A percentile compares a stretch with the other conserved stretches of the same genome.
These are phyloP conservation scores for Fusarium cyanostomum DNA, from an alignment of 2,329 filamentous ascomycete genomes.

Conservation along the genomic window DNA sequence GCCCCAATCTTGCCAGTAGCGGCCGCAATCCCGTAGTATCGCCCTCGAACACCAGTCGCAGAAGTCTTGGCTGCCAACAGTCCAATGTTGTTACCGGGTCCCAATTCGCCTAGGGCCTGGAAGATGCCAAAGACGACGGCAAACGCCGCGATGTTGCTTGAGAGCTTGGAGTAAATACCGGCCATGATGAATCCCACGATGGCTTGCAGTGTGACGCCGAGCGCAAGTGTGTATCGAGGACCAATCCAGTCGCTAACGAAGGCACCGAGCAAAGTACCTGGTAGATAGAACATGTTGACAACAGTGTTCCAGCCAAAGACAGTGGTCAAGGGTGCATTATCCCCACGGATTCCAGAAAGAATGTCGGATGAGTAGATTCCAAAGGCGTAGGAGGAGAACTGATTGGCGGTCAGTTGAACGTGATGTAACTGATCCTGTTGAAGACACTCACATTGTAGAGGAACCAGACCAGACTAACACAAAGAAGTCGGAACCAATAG, in stretches of 20 bases:
- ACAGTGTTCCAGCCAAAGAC: constrained; percentile 89
- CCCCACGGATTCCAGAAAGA: constrained; percentile 70
- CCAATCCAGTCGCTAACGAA: constrained; percentile 82
- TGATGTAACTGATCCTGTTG: fast-evolving
- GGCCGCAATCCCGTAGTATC: constrained; percentile 76
- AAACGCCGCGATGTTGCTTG: constrained; percentile 56
- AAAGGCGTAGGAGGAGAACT: constrained; percentile 86
- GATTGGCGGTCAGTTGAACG: background rate
- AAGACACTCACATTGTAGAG: constrained; percentile 71
- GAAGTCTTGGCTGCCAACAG: constrained; percentile 87
- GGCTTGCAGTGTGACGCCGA: constrained; percentile 77
- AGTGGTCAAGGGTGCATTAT: constrained; percentile 72
- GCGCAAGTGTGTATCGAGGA: constrained; percentile 76
- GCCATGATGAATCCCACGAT: constrained; percentile 91
- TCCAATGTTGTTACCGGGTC: constrained; percentile 92
- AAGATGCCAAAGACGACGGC: constrained; percentile 53
- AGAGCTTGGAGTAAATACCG: constrained; percentile 77
- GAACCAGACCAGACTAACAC: constrained; percentile 84
- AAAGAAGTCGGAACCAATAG: constrained; percentile 77
- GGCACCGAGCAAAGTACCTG: constrained; percentile 81
- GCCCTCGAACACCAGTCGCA: constrained; percentile 85
- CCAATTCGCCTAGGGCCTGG: constrained; percentile 61
- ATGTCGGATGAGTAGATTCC: constrained; percentile 85
- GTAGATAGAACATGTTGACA: constrained; percentile 89
- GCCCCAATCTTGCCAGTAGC: constrained; percentile 81